Percentiles rank a stretch among this genome's conserved stretches.
Conservation (phyloP, 2,329 filamentous ascomycete genomes). For the Pseudogymnoascus sp. region DNA sequence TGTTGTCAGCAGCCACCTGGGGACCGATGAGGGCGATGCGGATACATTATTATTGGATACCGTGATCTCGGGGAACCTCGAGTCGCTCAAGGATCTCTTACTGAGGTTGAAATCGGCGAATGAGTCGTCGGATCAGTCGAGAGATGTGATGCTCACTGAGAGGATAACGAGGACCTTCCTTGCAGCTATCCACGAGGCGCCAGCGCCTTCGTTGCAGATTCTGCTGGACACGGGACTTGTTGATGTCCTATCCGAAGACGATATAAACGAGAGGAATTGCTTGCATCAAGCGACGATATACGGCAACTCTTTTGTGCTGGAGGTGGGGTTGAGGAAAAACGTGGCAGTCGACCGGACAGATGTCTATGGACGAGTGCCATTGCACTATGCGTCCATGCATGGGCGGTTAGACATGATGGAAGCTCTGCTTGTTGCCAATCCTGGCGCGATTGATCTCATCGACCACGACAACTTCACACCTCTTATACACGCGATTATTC, state of each 20-base stretch:
- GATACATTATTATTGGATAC: conserved; percentile 84
- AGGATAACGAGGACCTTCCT: conserved; percentile 85
- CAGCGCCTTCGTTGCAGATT: conserved; percentile 64
- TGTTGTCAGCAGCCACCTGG: conserved; percentile 57
- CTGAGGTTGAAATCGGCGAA: conserved; percentile 53
- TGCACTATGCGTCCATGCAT: conserved; percentile 96
- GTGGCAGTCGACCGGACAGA: conserved; percentile 77
- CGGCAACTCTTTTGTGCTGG: conserved; percentile 70
- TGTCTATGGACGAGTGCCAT: conserved; percentile 85
- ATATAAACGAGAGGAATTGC: conserved; percentile 96
- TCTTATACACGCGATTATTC: conserved; percentile 88
- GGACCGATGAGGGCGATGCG: conserved; percentile 80
- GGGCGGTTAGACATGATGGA: conserved; percentile 78
- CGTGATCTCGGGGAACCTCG: conserved; percentile 71
- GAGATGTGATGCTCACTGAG: conserved; percentile 53
- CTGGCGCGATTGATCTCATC: conserved; percentile 72
- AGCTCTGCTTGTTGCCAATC: conserved; percentile 59
- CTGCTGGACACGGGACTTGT: conserved; percentile 76
- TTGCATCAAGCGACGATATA: conserved; percentile 96
- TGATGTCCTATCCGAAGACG: conserved; percentile 87
- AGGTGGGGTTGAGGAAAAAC: conserved; percentile 62
- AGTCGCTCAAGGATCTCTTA: conserved; percentile 73
- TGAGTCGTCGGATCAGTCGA: conserved; percentile 46
- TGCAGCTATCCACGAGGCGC: conserved; percentile 78
- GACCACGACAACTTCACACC: conserved; percentile 98